These are phyloP conservation scores for Zymoseptoria ardabiliae DNA, from an alignment of 2,329 filamentous ascomycete genomes.

Conservation along the genomic window DNA sequence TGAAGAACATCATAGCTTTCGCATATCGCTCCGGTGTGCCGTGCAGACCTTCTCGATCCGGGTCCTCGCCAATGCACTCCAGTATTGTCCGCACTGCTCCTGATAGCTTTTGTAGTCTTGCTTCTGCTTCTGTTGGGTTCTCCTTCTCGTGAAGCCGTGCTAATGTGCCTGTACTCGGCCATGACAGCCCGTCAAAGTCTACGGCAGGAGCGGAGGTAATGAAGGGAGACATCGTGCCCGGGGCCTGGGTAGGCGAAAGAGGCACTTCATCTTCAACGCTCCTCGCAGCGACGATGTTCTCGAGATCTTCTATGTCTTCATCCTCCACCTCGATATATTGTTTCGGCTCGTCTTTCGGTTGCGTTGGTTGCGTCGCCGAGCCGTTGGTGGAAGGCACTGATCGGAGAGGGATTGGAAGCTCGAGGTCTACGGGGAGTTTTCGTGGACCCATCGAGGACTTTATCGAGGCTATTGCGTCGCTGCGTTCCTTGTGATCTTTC, in stretches of 20 bases:
- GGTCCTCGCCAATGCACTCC: constrained; percentile 60
- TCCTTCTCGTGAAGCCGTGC: constrained; percentile 26
- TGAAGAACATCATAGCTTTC: constrained; percentile 92
- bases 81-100: constrained; percentile 57
- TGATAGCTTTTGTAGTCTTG: constrained; percentile 53
- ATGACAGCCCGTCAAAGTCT: constrained; percentile 50
- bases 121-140: constrained; percentile 50
- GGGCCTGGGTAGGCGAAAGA: constrained; percentile 47
- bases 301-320: constrained; percentile 32
- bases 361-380: constrained; percentile 2
- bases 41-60: constrained; percentile 55
- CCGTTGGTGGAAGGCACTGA: constrained; percentile 1
- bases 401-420: constrained; percentile 16
- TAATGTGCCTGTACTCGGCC: constrained; percentile 40
- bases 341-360: constrained; percentile 2
- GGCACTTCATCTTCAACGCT: constrained; percentile 48
- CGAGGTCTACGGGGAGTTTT: constrained; percentile 40
- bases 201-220: constrained; percentile 45
- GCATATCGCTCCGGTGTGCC: constrained; percentile 78
- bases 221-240: constrained; percentile 43
- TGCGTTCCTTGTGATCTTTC: constrained; percentile 45
- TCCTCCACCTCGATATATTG: constrained; percentile 38
- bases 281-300: constrained; percentile 33
- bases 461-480: constrained; percentile 53
- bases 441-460: constrained; percentile 48